phyloP scores from a whole-genome alignment of 1,284 basidiomycete species.

The Puccinia hordei region DNA sequence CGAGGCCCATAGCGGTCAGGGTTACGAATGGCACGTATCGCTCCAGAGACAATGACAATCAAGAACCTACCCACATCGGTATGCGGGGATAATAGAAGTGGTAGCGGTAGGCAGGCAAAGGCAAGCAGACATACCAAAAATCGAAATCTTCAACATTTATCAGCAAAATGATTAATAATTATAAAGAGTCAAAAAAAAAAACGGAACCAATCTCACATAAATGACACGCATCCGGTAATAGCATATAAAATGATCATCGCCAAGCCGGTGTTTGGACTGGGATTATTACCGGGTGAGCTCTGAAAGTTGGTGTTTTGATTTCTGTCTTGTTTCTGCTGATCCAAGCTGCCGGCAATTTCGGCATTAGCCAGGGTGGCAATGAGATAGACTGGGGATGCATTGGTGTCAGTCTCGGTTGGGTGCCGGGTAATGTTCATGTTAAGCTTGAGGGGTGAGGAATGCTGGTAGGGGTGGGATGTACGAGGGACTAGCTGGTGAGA shows the following conservation, averaged over 20 bases:
- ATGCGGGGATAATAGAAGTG: conserved; percentile 25
- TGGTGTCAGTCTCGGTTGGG: conserved; percentile 2
- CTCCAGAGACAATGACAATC: conserved; percentile 61
- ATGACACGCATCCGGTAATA: conserved; percentile 67
- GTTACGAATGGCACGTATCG: conserved; percentile 76
- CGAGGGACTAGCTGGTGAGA: conserved; percentile 33
- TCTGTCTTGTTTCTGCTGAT: conserved; percentile 26
- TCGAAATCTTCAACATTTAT: conserved; percentile 21
- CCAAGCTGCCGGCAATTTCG: conserved; percentile 10
- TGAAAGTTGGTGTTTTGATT: background rate
- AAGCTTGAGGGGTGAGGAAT: conserved; percentile 26
- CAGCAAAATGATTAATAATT: background rate
- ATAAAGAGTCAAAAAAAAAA: conserved; percentile 38
- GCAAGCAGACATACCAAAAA: conserved; percentile 16
- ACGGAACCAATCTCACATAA: conserved; percentile 73
- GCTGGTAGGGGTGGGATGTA: conserved; percentile 18
- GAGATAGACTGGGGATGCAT: conserved; percentile 47
- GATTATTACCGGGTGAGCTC: conserved; percentile 2
- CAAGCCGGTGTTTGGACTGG: conserved; percentile 71
- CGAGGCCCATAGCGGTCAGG: conserved; percentile 88
- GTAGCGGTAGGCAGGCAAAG: conserved; percentile 34
- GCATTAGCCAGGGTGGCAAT: conserved; percentile 54
- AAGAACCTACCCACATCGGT: conserved; percentile 45
- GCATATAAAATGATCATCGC: conserved; percentile 72
- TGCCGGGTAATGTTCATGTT: conserved; percentile 33